Base-by-base conservation (phyloP, 441 rosid species). In the Raphanus hybrid region DNA sequence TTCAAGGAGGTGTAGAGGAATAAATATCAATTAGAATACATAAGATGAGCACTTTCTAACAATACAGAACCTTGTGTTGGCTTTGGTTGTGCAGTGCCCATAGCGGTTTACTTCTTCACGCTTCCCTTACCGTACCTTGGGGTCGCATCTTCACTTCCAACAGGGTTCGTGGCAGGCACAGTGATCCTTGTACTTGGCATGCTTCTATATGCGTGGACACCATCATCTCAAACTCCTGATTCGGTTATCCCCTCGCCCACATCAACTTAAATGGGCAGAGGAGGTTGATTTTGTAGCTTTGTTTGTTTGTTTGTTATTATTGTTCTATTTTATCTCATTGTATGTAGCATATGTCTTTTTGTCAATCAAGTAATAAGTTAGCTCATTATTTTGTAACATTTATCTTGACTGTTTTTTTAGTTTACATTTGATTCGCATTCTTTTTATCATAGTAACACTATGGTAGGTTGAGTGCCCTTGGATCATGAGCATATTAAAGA, bases 81-180 rank as follows among this genome's bases (percentile, higher is more conserved):
- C 10, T 50, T 66, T 67, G 20, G 1, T 10, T 4, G 12, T 41
- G 81, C 93, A 92, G 98, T 92, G 62, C 98, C 98, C 9, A 87
- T 94, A 80, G 77, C 97, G 0, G 87, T 94, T 48, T 94, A 79
- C 48, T 74, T 86, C 35, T 94, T 94, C 89, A 94, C 98, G 8
- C 82, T 94, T 72, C 98, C 96, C 0, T 75, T 94, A 69, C 98
- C 98, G 5, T 94, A 86, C 84, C 86, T 92, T 0, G 95, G 95
- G 0, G 89, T 85, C 0, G 91, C 97, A 7, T 92, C 98, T 29
- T 71, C 97, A 3, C 97, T 94, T 64, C 97, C 97, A 8, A 70
- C 85, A 0, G 97, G 97, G 16, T 94, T 94, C 32, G 91, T 94
- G 9, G 92, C 91, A 5, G 98, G 97, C 74, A 84, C 97, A 63